A percentile compares a stretch with the other conserved stretches of the same genome.
Evolutionary conservation across 2,329 filamentous ascomycete species (phyloP).

Genomic region (Dryadomyces sulphureus): DNA sequence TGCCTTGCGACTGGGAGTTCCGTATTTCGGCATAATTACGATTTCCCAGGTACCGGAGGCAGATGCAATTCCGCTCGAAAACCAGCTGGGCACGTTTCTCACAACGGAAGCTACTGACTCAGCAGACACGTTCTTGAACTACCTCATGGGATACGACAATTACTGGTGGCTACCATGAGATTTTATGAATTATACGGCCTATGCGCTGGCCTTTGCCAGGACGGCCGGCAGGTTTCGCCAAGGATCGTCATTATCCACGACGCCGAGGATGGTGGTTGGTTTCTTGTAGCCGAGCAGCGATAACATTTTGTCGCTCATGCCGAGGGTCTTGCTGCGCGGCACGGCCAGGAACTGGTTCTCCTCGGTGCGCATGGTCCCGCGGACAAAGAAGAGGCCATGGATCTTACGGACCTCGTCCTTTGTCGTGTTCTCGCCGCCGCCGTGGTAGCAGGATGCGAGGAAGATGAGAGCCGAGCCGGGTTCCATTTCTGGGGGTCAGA

Average conservation of each 20-base stretch:
- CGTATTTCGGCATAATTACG: neutral
- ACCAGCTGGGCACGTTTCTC: too few species aligned
- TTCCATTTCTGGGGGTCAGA: neutral
- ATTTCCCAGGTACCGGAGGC: neutral
- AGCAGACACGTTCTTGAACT: too few species aligned
- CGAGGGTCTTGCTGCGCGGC: neutral
- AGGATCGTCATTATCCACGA: neutral
- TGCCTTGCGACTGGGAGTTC: neutral
- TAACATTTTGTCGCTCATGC: neutral
- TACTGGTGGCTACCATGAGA: too few species aligned
- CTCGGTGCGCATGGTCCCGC: neutral
- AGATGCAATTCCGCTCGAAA: neutral
- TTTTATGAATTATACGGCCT: too few species aligned
- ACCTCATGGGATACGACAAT: too few species aligned
- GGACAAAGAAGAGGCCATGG: neutral
- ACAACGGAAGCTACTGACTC: too few species aligned
- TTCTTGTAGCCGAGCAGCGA: neutral
- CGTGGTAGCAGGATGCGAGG: neutral
- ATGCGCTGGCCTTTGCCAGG: neutral
- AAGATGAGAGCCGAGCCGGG: neutral
- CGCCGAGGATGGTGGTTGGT: neutral
- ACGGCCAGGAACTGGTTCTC: neutral
- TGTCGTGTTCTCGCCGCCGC: neutral
- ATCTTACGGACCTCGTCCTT: neutral
- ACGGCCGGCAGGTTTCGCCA: neutral